phyloP scores from a whole-genome alignment of 805 yeast species.

The Huiozyma sinensis region DNA sequence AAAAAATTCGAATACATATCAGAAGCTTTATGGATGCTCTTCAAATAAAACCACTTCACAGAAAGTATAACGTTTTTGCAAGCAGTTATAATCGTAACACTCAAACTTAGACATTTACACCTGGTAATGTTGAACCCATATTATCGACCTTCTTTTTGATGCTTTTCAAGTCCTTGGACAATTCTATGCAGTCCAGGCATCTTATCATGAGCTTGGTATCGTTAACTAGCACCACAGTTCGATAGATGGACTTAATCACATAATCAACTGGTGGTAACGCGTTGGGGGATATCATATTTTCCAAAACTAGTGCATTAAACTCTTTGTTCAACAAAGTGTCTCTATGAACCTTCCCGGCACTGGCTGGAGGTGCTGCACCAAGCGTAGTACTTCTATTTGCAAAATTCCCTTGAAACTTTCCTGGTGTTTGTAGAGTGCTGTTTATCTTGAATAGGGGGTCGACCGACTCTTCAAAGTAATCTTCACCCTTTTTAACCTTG shows the following conservation, averaged over 20 bases:
- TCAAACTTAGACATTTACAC: background rate
- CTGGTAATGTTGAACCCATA: background rate
- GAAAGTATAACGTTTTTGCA: no score
- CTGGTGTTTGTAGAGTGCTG: slow-evolving; percentile 4
- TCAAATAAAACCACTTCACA: background rate
- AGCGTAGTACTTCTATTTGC: background rate
- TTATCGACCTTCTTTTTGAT: slow-evolving; percentile 9
- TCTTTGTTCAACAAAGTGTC: slow-evolving; percentile 6
- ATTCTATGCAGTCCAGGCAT: slow-evolving; percentile 24
- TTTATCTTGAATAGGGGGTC: slow-evolving; percentile 21
- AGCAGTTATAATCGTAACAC: background rate
- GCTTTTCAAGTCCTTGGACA: slow-evolving; percentile 17
- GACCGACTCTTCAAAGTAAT: slow-evolving; percentile 18
- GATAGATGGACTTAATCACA: slow-evolving; percentile 49
- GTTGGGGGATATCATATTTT: slow-evolving; percentile 44
- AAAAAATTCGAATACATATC: background rate
- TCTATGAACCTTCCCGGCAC: slow-evolving; percentile 4
- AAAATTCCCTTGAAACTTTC: slow-evolving; percentile 1
- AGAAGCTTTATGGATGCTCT: background rate
- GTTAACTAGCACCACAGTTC: slow-evolving; percentile 48
- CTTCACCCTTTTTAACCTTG: slow-evolving; percentile 16
- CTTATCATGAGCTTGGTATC: slow-evolving; percentile 50
- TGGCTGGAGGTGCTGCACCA: background rate
- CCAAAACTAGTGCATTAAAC: slow-evolving; percentile 36
- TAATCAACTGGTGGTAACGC: slow-evolving; percentile 47